A percentile compares a stretch with the other conserved stretches of the same genome.
These are phyloP conservation scores for Lotus japonicus DNA, from an alignment of 306 rosid species.

Conservation along the genomic window DNA sequence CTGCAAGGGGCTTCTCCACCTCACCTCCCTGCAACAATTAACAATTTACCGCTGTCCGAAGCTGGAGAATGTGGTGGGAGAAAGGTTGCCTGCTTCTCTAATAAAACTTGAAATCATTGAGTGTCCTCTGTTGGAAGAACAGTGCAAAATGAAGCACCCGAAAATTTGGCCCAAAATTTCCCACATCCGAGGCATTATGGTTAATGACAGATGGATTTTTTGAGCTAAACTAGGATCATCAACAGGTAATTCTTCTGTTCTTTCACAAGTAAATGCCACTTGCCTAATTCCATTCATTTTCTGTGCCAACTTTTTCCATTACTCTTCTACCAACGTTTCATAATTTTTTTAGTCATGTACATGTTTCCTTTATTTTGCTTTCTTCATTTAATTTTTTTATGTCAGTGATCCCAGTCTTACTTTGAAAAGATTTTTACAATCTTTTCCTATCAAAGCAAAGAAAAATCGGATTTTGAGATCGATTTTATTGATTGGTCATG, in stretches of 20 bases:
- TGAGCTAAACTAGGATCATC: neutral
- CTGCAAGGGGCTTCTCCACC: neutral
- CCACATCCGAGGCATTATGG: neutral
- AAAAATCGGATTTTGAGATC: no score
- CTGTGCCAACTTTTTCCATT: neutral
- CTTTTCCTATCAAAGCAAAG: no score
- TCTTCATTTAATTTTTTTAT: no score
- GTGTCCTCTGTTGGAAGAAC: neutral
- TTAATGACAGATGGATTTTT: neutral
- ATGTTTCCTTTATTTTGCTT: neutral
- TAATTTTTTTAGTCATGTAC: no score
- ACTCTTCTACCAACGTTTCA: no score
- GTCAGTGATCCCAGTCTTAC: no score
- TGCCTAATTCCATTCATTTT: neutral
- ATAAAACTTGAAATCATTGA: rapidly evolving
- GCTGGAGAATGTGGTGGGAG: neutral
- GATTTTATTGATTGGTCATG: no score
- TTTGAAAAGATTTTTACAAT: no score
- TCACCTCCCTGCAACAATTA: neutral
- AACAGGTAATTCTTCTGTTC: neutral
- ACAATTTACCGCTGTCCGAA: neutral
- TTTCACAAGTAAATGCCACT: neutral
- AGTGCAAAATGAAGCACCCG: neutral
- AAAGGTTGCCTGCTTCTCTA: neutral
- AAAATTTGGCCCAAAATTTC: neutral